Percentiles rank a stretch among this genome's conserved stretches.
Conservation (phyloP, 2,329 filamentous ascomycete genomes). For the Colletotrichum tropicale region DNA sequence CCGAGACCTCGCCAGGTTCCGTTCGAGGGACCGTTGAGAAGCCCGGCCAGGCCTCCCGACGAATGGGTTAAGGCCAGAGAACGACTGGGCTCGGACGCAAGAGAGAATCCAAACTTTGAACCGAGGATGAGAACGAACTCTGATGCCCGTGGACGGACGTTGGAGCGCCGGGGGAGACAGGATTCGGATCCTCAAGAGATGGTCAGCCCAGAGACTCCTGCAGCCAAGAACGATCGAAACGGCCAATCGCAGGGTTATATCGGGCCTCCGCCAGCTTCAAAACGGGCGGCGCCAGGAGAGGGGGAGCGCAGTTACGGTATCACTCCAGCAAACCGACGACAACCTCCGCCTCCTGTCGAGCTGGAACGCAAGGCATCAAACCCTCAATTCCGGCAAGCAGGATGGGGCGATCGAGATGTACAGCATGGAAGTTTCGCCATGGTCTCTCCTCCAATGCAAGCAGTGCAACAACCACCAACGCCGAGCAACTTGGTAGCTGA, state of each 20-base stretch:
- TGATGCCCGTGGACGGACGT: background rate
- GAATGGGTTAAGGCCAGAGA: background rate
- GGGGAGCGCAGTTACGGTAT: slow-evolving; percentile 19
- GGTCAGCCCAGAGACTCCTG: background rate
- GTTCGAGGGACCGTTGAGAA: slow-evolving; percentile 4
- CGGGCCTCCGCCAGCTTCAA: slow-evolving; percentile 1
- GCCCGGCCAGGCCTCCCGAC: background rate
- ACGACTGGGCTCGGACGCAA: background rate
- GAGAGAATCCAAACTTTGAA: background rate
- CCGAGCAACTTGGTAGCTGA: background rate
- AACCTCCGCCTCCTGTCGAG: slow-evolving; percentile 11
- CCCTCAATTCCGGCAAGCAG: background rate
- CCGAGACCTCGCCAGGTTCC: slow-evolving; percentile 4
- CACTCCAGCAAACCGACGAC: slow-evolving; percentile 17
- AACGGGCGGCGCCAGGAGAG: slow-evolving; percentile 3
- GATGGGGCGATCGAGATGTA: slow-evolving; percentile 1
- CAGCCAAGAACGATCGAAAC: background rate
- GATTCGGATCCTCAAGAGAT: background rate
- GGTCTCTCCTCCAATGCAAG: slow-evolving; percentile 9
- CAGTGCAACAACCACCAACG: background rate
- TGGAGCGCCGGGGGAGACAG: background rate
- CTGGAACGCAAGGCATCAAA: slow-evolving; percentile 14
- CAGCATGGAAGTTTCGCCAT: slow-evolving; percentile 10
- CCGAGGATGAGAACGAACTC: background rate
- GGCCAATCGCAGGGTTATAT: slow-evolving; percentile 1